Percentiles rank a stretch among this genome's conserved stretches.
Evolutionary conservation across 1,139 yeast species (phyloP).

Genomic region (Candida sp.): DNA sequence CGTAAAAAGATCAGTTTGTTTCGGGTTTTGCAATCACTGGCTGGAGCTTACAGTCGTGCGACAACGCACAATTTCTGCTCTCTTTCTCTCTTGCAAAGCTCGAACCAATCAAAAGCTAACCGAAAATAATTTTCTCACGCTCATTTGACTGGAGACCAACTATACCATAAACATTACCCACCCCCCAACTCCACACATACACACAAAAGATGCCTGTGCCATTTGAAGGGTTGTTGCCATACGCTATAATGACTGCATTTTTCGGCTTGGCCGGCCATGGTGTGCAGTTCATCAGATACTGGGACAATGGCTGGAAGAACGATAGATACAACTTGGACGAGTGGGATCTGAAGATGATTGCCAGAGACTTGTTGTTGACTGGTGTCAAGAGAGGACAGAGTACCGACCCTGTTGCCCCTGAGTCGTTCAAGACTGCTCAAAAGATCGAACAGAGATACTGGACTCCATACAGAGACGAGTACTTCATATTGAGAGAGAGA

Average conservation of each 20-base stretch:
- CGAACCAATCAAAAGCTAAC: conserved; percentile 8
- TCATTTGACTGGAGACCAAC: not conserved
- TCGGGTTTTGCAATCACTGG: not conserved
- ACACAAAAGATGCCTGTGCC: conserved; percentile 48
- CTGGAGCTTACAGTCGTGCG: not conserved
- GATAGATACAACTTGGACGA: conserved; percentile 51
- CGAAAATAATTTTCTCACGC: conserved; percentile 9
- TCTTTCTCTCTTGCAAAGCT: not conserved
- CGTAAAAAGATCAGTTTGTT: too few species aligned
- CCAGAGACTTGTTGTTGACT: conserved; percentile 77
- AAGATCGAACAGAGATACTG: conserved; percentile 44
- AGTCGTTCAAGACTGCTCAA: conserved; percentile 54
- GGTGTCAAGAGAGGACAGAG: conserved; percentile 75
- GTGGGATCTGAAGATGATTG: conserved; percentile 58
- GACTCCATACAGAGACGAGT: conserved; percentile 55
- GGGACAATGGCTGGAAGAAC: conserved; percentile 58
- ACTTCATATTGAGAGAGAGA: conserved; percentile 52
- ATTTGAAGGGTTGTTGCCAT: conserved; percentile 54
- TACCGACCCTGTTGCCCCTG: conserved; percentile 74
- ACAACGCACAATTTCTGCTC: not conserved
- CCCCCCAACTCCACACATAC: not conserved
- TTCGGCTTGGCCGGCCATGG: conserved; percentile 56
- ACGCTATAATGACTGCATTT: conserved; percentile 52
- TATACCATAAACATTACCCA: not conserved
- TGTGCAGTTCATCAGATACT: conserved; percentile 49